phyloP scores from a whole-genome alignment of 1,139 yeast genomes.

The Blastobotrys proliferans region DNA sequence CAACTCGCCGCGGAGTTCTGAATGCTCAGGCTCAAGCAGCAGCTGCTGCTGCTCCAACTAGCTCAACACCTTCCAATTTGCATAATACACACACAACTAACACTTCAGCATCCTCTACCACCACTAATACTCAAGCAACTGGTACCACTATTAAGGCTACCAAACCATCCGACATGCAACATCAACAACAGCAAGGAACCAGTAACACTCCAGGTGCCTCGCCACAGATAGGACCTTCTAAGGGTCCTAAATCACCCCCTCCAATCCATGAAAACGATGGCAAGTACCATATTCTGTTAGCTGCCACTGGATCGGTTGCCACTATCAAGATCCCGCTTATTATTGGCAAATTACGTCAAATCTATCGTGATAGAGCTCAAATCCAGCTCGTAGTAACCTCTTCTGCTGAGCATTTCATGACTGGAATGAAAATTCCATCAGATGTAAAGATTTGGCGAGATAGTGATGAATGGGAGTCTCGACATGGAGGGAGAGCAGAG shows the following conservation, averaged over 20 bases:
- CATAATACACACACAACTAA: background rate
- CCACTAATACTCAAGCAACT: background rate
- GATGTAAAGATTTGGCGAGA: constrained; percentile 93
- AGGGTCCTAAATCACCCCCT: constrained; percentile 41
- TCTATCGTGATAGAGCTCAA: constrained; percentile 43
- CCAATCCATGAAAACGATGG: constrained; percentile 85
- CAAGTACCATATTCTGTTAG: constrained; percentile 63
- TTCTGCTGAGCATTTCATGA: constrained; percentile 71
- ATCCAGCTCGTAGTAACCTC: constrained; percentile 83
- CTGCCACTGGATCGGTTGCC: constrained; percentile 96
- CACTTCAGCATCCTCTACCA: background rate
- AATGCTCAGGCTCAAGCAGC: constrained; percentile 2
- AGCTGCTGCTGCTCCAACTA: background rate
- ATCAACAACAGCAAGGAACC: background rate
- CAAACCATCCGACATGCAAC: background rate
- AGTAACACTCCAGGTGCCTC: no score
- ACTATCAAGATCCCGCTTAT: constrained; percentile 67
- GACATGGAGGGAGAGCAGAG: constrained; percentile 48
- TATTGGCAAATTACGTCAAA: constrained; percentile 24
- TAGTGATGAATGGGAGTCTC: constrained; percentile 79
- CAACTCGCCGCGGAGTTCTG: constrained; percentile 1
- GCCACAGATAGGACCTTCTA: background rate
- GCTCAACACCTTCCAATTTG: background rate
- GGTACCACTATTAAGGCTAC: background rate
- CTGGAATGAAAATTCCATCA: constrained; percentile 50